These are phyloP conservation scores for Quercus aquifolioides DNA, from an alignment of 306 rosid genomes.

Conservation along the genomic window DNA sequence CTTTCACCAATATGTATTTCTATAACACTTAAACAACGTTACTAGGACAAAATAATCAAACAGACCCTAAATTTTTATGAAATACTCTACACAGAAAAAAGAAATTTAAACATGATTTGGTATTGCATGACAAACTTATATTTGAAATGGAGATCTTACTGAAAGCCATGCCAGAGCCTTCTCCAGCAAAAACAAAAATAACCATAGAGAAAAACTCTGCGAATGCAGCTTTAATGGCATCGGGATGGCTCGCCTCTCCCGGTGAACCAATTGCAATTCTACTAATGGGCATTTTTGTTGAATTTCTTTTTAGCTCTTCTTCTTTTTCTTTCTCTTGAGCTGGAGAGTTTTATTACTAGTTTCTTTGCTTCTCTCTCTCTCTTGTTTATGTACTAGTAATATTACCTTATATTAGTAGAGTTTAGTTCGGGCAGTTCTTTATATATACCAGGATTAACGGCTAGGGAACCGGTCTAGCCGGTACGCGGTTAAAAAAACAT, in stretches of 20 bases:
- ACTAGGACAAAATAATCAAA: too few relatives aligned
- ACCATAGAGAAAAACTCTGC: constrained; percentile 78
- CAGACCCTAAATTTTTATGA: too few relatives aligned
- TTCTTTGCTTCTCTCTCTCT: background rate
- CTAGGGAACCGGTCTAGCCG: constrained; percentile 38
- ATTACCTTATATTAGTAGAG: background rate
- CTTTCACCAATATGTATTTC: rapidly evolving
- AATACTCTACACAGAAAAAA: too few relatives aligned
- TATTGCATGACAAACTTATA: background rate
- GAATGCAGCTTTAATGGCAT: constrained; percentile 66
- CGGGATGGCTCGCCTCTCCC: constrained; percentile 72
- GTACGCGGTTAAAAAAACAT: constrained; percentile 9
- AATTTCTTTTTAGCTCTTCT: background rate
- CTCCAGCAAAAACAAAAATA: constrained; percentile 81
- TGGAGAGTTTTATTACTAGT: constrained; percentile 1
- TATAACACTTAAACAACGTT: too few relatives aligned
- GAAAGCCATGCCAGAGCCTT: constrained; percentile 82
- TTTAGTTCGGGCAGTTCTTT: background rate
- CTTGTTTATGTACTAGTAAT: too few relatives aligned
- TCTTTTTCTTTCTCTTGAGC: background rate
- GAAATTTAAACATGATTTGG: too few relatives aligned
- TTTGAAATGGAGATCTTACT: constrained; percentile 25
- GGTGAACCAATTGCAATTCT: constrained; percentile 64
- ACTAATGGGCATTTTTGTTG: constrained; percentile 45
- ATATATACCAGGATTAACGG: constrained; percentile 34